These are phyloP conservation scores for Arthrobotrys megalospora DNA, from an alignment of 2,329 filamentous ascomycete species.

Conservation along the genomic window DNA sequence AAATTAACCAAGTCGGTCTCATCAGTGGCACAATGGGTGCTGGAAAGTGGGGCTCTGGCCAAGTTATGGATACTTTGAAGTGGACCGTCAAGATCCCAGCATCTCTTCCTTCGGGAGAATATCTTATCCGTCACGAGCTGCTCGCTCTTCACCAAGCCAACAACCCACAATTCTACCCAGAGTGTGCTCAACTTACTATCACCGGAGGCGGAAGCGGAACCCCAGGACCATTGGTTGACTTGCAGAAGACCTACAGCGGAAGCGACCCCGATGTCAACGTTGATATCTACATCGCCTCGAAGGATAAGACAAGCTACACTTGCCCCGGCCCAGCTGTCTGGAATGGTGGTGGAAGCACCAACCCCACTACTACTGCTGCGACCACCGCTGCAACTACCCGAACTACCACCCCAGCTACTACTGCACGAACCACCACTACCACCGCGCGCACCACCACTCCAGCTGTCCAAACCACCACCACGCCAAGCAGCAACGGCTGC, in stretches of 20 bases:
- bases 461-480: slow-evolving; percentile 5
- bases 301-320: slow-evolving; percentile 69
- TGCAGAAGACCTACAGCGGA: slow-evolving; percentile 66
- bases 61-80: slow-evolving; percentile 69
- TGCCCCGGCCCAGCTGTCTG: slow-evolving; percentile 71
- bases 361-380: slow-evolving; percentile 16
- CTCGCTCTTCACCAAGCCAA: slow-evolving; percentile 73
- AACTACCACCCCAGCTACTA: slow-evolving; percentile 19
- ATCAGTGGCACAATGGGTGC: slow-evolving; percentile 69
- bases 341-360: slow-evolving; percentile 66
- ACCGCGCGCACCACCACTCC: slow-evolving; percentile 34
- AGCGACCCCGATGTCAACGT: slow-evolving; percentile 65
- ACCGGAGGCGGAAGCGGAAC: slow-evolving; percentile 70
- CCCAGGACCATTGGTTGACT: slow-evolving; percentile 69
- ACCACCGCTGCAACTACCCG: background rate
- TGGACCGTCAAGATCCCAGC: slow-evolving; percentile 72
- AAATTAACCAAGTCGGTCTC: slow-evolving; percentile 73
- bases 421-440: slow-evolving; percentile 11
- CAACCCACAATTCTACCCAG: slow-evolving; percentile 72
- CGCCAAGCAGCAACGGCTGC: slow-evolving; percentile 5
- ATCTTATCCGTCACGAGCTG: slow-evolving; percentile 74
- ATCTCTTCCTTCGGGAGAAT: slow-evolving; percentile 71
- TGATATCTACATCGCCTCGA: slow-evolving; percentile 70
- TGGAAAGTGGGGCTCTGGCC: slow-evolving; percentile 70
- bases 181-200: slow-evolving; percentile 73